A percentile compares a stretch with the other conserved stretches of the same genome.
Conservation (phyloP, 352 stramenopile genomes). For the Phytophthora fragariaefolia region DNA sequence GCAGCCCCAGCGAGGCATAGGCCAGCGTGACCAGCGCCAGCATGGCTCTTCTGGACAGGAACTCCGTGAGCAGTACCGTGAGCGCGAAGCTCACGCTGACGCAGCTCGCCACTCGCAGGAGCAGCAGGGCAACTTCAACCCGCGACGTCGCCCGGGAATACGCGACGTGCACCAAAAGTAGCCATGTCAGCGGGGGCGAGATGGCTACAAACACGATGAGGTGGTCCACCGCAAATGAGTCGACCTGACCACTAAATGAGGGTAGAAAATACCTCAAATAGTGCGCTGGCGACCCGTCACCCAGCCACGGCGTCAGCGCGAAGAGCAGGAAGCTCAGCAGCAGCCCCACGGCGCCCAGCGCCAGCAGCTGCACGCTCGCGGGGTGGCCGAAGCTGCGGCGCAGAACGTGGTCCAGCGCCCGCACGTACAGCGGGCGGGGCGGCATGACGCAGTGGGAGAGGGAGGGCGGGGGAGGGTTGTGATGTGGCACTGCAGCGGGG, state of each 20-base stretch:
- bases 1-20: conserved; percentile 66
- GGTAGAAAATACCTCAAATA: conserved; percentile 56
- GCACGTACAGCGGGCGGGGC: conserved; percentile 35
- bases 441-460: no score
- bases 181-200: conserved; percentile 63
- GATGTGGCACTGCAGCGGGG: neutral
- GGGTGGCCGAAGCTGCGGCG: conserved; percentile 64
- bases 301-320: conserved; percentile 59
- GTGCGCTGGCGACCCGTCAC: conserved; percentile 55
- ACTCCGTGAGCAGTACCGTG: conserved; percentile 81
- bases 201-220: conserved; percentile 69
- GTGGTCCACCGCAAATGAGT: conserved; percentile 82
- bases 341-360: conserved; percentile 49
- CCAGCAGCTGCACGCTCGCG: conserved; percentile 63
- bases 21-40: conserved; percentile 68
- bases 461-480: conserved; percentile 4
- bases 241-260: conserved; percentile 48
- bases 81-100: conserved; percentile 68
- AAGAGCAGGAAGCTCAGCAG: conserved; percentile 61
- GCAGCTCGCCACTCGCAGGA: conserved; percentile 70
- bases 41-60: conserved; percentile 76
- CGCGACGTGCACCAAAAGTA: conserved; percentile 71
- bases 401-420: conserved; percentile 49
- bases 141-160: conserved; percentile 59
- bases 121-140: conserved; percentile 60